Percentiles rank a stretch among this genome's conserved stretches.
These are phyloP conservation scores for Triglochin maritima DNA, from an alignment of 106 monocot genomes.

Conservation along the genomic window DNA sequence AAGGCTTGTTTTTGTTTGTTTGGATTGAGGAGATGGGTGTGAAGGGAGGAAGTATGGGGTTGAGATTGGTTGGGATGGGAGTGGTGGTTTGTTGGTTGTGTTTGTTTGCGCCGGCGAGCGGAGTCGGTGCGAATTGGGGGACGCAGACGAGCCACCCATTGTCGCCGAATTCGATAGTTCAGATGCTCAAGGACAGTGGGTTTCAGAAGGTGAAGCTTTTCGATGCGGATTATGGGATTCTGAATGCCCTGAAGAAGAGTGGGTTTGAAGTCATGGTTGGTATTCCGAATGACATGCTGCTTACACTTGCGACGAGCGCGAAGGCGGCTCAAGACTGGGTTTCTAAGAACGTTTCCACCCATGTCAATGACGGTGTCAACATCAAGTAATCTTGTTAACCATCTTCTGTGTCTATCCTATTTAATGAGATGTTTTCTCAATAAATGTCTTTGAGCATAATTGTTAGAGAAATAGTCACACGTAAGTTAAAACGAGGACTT, in stretches of 20 bases:
- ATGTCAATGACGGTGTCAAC: constrained; percentile 44
- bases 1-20: background rate
- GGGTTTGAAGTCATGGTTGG: constrained; percentile 72
- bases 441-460: no score
- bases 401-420: background rate
- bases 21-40: background rate
- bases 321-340: constrained; percentile 55
- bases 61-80: background rate
- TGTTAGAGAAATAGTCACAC: no score
- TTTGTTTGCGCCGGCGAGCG: constrained; percentile 15
- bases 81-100: background rate
- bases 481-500: no score
- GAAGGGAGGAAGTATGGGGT: background rate
- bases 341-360: constrained; percentile 43
- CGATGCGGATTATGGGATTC: constrained; percentile 41
- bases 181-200: constrained; percentile 53
- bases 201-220: constrained; percentile 62
- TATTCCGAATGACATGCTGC: constrained; percentile 59
- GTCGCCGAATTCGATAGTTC: constrained; percentile 34
- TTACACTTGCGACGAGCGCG: constrained; percentile 18
- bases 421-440: background rate
- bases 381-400: constrained; percentile 31
- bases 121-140: constrained; percentile 64
- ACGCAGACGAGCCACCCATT: constrained; percentile 63
- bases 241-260: constrained; percentile 31